Base-by-base conservation (phyloP, 2,329 filamentous ascomycete genomes). In the Colletotrichum australisinense region DNA sequence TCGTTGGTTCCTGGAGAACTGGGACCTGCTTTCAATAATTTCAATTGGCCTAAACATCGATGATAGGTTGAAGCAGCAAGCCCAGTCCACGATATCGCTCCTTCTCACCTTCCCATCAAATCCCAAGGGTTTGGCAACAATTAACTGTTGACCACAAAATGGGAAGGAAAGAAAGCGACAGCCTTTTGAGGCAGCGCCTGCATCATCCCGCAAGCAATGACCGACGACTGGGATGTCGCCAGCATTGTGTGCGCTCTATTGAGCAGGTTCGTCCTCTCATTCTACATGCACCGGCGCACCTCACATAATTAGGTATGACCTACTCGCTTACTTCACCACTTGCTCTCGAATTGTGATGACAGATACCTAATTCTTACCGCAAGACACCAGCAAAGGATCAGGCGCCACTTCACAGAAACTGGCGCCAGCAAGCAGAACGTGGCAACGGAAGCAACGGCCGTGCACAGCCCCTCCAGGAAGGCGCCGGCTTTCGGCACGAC, bases 401-500 rank as follows among this genome's bases (percentile, higher is more conserved):
- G 42, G 58, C 55, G 32, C 16, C 58, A 38, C 58, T 24, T 38
- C 52, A 69, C 12, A 58, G 58, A 68, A 53, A 58, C 52, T 38
- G 16, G 64, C 57, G 38, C 64, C 58, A 72, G 28, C 58, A 42
- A 26, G 46, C 26, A 19, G 57, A 32, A 59, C 53, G 66, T 72
- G 69, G 69, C 69, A 67, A 55, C 59, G 69, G 69, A 59, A 59
- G 22, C 16, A 16, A 63, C 66, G 53, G 69, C 59, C 59, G 59
- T 69, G 69, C 69, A 72, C 65, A 63, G 69, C 69, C 57, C 59
- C 49, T n/a, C 11, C 30, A 35, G 46, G 49, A 46, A 58, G 42
- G 24, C 58, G 53, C 42, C 59, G 65, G 66, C 52, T 32, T 28
- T 72, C 65, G 69, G 69, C 66, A 55, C 30, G 19, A 53, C 16